Percentiles rank a stretch among this genome's conserved stretches.
Conservation (phyloP, 108 stramenopile genomes). For the Nitzschia sp. region DNA sequence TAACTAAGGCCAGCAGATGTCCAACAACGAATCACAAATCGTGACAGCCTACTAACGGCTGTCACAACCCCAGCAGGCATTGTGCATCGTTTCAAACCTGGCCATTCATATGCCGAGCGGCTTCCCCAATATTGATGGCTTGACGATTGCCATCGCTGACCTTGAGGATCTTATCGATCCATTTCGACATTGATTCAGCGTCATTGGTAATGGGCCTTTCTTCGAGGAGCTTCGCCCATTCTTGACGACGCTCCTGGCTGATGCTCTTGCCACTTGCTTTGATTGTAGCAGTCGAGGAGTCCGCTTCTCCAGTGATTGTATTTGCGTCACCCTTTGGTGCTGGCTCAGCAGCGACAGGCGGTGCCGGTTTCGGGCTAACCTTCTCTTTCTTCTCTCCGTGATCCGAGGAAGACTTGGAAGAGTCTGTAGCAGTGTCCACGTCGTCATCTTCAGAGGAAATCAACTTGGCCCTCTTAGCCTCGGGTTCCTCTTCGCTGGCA, state of each 20-base stretch:
- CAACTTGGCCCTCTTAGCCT: neutral
- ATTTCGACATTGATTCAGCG: neutral
- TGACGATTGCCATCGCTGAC: slow-evolving; percentile 1
- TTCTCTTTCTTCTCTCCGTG: neutral
- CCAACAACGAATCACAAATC: no score
- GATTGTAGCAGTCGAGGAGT: slow-evolving; percentile 2
- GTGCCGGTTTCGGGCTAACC: neutral
- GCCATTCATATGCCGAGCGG: neutral
- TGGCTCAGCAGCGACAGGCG: neutral
- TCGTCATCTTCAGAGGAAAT: neutral
- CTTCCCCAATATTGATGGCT: neutral
- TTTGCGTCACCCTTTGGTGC: neutral
- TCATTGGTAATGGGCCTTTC: neutral
- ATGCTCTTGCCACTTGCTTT: neutral
- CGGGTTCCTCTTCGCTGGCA: slow-evolving; percentile 1
- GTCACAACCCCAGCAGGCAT: no score
- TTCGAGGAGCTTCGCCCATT: slow-evolving; percentile 8
- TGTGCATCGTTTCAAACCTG: no score
- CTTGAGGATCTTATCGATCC: slow-evolving; percentile 12
- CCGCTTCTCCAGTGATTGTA: neutral
- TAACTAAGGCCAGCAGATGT: no score
- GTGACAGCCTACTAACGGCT: no score
- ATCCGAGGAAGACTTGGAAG: slow-evolving; percentile 1
- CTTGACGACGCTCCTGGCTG: neutral
- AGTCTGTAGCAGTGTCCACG: neutral